Evolutionary conservation across 192 early-diverging fungal species (phyloP).

Genomic region (Coemansia sp.): DNA sequence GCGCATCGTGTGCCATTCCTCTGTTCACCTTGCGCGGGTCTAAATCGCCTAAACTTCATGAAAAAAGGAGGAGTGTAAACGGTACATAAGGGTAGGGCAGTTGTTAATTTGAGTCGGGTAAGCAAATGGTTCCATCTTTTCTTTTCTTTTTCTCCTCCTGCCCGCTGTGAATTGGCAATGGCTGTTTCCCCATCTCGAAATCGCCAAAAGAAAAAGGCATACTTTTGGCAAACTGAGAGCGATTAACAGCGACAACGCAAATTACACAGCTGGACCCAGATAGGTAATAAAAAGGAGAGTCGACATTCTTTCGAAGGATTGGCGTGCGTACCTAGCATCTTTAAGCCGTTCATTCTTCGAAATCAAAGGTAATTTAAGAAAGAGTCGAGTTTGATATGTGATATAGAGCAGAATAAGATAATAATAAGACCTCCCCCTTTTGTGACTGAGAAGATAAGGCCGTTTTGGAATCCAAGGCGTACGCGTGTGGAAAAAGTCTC

Average conservation of each 20-base stretch:
- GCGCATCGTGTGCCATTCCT: constrained; percentile 85
- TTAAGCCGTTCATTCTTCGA: constrained; percentile 50
- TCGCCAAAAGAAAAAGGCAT: neutral
- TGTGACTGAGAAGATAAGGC: neutral
- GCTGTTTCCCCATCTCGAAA: neutral
- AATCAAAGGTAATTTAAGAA: neutral
- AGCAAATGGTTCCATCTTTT: neutral
- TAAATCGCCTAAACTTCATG: constrained; percentile 36
- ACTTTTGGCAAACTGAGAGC: too few relatives aligned
- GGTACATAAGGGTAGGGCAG: neutral
- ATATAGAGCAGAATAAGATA: neutral
- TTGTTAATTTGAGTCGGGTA: neutral
- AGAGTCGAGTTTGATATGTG: neutral
- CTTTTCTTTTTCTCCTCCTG: neutral
- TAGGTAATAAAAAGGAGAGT: neutral
- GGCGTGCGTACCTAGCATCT: constrained; percentile 49
- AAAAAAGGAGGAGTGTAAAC: neutral
- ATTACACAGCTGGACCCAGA: neutral
- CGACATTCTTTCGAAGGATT: neutral
- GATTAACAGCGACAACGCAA: too few relatives aligned
- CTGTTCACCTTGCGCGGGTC: constrained; percentile 72
- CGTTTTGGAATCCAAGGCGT: neutral
- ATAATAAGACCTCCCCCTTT: neutral
- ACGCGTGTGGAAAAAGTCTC: neutral
- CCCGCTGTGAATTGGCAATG: neutral